A percentile compares a stretch with the other conserved stretches of the same genome.
phyloP scores from a whole-genome alignment of 805 yeast genomes.

The Teunomyces aglyptinius region DNA sequence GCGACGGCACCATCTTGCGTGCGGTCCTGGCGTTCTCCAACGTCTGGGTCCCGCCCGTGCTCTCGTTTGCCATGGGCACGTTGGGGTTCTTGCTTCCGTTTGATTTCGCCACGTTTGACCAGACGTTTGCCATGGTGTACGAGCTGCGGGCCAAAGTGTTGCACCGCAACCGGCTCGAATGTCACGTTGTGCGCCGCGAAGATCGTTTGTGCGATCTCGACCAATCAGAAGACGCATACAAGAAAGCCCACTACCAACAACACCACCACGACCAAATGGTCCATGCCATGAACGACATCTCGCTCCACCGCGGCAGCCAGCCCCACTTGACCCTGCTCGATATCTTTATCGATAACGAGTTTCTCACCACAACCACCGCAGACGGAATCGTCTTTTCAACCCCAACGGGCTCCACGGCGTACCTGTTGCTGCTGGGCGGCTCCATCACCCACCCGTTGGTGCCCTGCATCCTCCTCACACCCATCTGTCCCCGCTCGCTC shows the following conservation, averaged over 20 bases:
- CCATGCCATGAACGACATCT: slow-evolving; percentile 92
- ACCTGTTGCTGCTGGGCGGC: slow-evolving; percentile 87
- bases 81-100: slow-evolving; percentile 88
- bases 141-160: slow-evolving; percentile 68
- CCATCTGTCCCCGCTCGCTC: slow-evolving; percentile 87
- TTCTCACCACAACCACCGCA: slow-evolving; percentile 84
- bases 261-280: slow-evolving; percentile 31
- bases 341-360: slow-evolving; percentile 79
- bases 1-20: slow-evolving; percentile 89
- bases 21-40: slow-evolving; percentile 78
- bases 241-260: slow-evolving; percentile 9
- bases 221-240: slow-evolving; percentile 5
- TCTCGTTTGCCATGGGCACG: slow-evolving; percentile 87
- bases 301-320: slow-evolving; percentile 81
- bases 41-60: slow-evolving; percentile 79
- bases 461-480: slow-evolving; percentile 77
- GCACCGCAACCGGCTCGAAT: slow-evolving; percentile 75
- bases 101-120: slow-evolving; percentile 60
- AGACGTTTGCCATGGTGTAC: slow-evolving; percentile 65
- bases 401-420: slow-evolving; percentile 96
- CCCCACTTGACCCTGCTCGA: slow-evolving; percentile 85
- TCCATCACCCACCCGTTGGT: slow-evolving; percentile 89
- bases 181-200: slow-evolving; percentile 51
- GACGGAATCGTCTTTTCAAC: slow-evolving; percentile 86
- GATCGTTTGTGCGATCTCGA: slow-evolving; percentile 12